Conservation (phyloP, 345 rosid genomes). For the Salix suchowensis region DNA sequence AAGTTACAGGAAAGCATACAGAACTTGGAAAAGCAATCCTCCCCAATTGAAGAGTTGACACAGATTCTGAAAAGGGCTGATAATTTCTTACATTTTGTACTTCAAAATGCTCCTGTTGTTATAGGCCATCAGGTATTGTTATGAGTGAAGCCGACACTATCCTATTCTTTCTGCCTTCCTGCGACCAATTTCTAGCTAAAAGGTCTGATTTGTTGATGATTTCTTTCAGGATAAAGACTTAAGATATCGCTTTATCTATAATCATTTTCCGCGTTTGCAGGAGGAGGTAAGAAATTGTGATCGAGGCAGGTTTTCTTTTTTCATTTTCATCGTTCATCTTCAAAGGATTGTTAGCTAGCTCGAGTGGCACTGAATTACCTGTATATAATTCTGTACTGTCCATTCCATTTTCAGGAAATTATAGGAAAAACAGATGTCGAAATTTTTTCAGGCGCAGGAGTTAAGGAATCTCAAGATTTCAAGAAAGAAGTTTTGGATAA, state of each 20-base stretch:
- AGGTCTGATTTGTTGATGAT: background rate
- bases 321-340: background rate
- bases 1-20: constrained; percentile 66
- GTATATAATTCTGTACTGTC: background rate
- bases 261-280: constrained; percentile 75
- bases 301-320: constrained; percentile 7
- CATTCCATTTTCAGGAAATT: constrained; percentile 53
- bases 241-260: constrained; percentile 84
- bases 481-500: constrained; percentile 87
- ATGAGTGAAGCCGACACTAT: background rate
- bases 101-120: constrained; percentile 88
- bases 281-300: constrained; percentile 55
- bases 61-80: constrained; percentile 86
- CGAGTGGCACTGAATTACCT: background rate
- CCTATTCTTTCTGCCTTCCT: background rate
- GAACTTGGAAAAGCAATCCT: constrained; percentile 59
- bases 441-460: constrained; percentile 85
- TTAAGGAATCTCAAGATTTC: constrained; percentile 90
- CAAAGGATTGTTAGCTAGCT: background rate
- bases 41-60: constrained; percentile 81
- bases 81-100: constrained; percentile 86
- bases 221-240: constrained; percentile 78
- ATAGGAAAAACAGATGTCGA: constrained; percentile 86
- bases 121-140: constrained; percentile 87
- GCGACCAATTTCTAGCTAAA: background rate